Conservation (phyloP, 1,284 basidiomycete species). For the Boletus semigastroideus region DNA sequence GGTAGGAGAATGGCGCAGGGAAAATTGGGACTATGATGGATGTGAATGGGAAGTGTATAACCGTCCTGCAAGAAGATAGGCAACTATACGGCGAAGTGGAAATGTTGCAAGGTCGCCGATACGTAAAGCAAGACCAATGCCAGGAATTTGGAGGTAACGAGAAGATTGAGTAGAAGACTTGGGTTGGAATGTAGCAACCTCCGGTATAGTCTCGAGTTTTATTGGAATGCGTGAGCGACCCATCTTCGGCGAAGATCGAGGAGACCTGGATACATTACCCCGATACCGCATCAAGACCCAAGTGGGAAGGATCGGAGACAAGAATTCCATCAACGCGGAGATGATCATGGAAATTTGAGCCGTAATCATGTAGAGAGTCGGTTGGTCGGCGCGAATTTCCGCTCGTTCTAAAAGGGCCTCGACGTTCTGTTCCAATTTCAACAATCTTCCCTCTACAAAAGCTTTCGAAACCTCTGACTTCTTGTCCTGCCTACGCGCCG, state of each 20-base stretch:
- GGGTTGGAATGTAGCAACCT: slow-evolving; percentile 33
- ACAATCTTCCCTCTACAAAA: slow-evolving; percentile 26
- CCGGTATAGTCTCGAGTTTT: slow-evolving; percentile 36
- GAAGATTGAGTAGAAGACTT: slow-evolving; percentile 12
- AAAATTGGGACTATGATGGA: slow-evolving; percentile 16
- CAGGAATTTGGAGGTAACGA: slow-evolving; percentile 25
- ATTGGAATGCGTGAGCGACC: slow-evolving; percentile 25
- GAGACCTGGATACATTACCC: slow-evolving; percentile 23
- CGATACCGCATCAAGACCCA: slow-evolving; percentile 21
- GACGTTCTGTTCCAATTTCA: slow-evolving; percentile 30
- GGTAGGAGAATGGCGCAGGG: background rate
- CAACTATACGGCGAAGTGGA: slow-evolving; percentile 27
- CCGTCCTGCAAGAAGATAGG: slow-evolving; percentile 25
- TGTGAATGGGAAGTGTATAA: slow-evolving; percentile 23
- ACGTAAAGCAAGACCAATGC: slow-evolving; percentile 29
- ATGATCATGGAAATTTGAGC: slow-evolving; percentile 15
- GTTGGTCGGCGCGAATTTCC: slow-evolving; percentile 30
- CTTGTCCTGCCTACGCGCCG: slow-evolving; percentile 33
- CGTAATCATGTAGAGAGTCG: slow-evolving; percentile 15
- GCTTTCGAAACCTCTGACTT: slow-evolving; percentile 26
- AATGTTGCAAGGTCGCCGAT: slow-evolving; percentile 30
- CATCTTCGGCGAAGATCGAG: slow-evolving; percentile 31
- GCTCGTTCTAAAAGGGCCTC: slow-evolving; percentile 28
- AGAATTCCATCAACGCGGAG: slow-evolving; percentile 19
- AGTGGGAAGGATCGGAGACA: slow-evolving; percentile 28